Evolutionary conservation across 2,329 filamentous ascomycete genomes (phyloP).

Genomic region (Calycina marina): DNA sequence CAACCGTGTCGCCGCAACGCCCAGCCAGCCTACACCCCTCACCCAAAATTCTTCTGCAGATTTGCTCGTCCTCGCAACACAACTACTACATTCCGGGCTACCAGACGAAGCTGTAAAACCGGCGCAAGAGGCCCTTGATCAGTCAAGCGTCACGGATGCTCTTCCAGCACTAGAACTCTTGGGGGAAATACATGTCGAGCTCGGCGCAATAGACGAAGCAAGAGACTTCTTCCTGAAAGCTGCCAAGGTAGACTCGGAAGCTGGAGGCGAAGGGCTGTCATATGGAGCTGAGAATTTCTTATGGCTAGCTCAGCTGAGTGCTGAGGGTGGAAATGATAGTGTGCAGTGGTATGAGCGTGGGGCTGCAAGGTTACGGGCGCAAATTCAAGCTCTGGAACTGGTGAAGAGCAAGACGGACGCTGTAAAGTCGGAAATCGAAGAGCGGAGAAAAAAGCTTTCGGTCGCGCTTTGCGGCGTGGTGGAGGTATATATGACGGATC

Average conservation of each 20-base stretch:
- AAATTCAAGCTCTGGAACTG: constrained; percentile 50
- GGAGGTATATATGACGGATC: constrained; percentile 98
- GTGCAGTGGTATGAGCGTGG: constrained; percentile 57
- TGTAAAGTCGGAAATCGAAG: constrained; percentile 33
- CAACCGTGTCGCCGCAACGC: constrained; percentile 15
- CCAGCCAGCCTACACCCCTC: constrained; percentile 15
- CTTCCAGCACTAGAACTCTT: constrained; percentile 22
- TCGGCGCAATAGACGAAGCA: constrained; percentile 59
- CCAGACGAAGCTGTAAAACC: constrained; percentile 17
- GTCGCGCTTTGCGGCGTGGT: constrained; percentile 87
- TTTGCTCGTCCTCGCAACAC: constrained; percentile 18
- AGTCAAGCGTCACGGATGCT: constrained; percentile 15
- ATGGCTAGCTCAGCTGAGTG: constrained; percentile 81
- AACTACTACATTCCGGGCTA: constrained; percentile 20
- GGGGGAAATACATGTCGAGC: constrained; percentile 25
- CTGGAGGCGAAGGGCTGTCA: constrained; percentile 52
- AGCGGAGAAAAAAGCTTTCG: constrained; percentile 70
- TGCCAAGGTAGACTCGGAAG: constrained; percentile 58
- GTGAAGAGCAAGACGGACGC: constrained; percentile 28
- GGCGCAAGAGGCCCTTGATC: constrained; percentile 17
- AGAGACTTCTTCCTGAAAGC: constrained; percentile 58
- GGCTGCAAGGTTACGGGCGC: constrained; percentile 54
- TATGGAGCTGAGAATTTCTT: constrained; percentile 89
- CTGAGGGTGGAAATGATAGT: constrained; percentile 51
- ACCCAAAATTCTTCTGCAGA: constrained; percentile 10